Evolutionary conservation across 768 basidiomycete genomes (phyloP).

Genomic region (Phylloporus sp.): DNA sequence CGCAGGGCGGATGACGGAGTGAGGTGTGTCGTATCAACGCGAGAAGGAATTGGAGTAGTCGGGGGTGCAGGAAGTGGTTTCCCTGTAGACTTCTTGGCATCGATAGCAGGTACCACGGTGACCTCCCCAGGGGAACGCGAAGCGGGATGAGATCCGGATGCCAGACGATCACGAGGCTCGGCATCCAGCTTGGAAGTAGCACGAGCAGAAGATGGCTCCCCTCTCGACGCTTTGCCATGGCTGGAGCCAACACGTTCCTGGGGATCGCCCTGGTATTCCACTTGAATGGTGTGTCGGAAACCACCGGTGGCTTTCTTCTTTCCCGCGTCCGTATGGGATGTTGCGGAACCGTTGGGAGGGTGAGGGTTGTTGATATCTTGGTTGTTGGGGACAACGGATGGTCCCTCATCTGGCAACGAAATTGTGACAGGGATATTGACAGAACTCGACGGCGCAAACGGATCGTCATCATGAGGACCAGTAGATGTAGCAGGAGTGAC

Average conservation of each 20-base stretch:
- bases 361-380: constrained; percentile 19
- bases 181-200: constrained; percentile 13
- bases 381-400: constrained; percentile 13
- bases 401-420: constrained; percentile 26
- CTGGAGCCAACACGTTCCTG: constrained; percentile 17
- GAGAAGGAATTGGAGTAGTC: constrained; percentile 15
- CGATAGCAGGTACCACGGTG: constrained; percentile 8
- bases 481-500: constrained; percentile 43
- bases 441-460: constrained; percentile 50
- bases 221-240: constrained; percentile 22
- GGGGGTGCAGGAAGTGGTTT: constrained; percentile 33
- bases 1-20: constrained; percentile 25
- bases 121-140: constrained; percentile 8
- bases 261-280: constrained; percentile 77
- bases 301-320: constrained; percentile 44
- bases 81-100: constrained; percentile 7
- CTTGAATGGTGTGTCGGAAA: constrained; percentile 91
- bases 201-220: constrained; percentile 8
- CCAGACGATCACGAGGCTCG: constrained; percentile 14
- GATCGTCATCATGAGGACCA: constrained; percentile 58
- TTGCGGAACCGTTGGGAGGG: constrained; percentile 26
- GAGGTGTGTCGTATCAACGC: constrained; percentile 20
- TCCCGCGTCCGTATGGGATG: constrained; percentile 38
- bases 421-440: constrained; percentile 28
- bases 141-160: constrained; percentile 11